Conservation (phyloP, 129 eudicot species). For the Pulicaria dysenterica region DNA sequence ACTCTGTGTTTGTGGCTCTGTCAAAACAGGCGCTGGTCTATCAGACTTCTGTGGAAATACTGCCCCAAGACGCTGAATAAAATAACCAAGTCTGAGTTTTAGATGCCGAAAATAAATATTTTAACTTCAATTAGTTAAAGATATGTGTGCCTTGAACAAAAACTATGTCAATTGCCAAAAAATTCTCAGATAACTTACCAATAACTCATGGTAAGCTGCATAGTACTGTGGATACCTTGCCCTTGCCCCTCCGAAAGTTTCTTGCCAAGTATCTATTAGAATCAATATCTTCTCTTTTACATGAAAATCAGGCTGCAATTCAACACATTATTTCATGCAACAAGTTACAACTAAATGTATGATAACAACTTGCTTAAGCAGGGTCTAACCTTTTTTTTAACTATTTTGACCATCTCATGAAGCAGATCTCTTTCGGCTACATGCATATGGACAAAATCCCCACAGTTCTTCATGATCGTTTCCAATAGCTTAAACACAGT, state of each 20-base stretch:
- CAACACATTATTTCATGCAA: constrained; percentile 23
- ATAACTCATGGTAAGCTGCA: constrained; percentile 84
- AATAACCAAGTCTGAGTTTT: neutral
- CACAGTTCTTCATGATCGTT: constrained; percentile 86
- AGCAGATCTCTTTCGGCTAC: constrained; percentile 90
- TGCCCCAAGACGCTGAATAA: constrained; percentile 82
- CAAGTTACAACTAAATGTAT: neutral
- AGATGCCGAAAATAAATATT: neutral
- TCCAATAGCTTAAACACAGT: constrained; percentile 62
- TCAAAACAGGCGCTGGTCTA: constrained; percentile 68
- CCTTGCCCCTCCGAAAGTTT: constrained; percentile 87
- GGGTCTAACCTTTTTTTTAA: constrained; percentile 65
- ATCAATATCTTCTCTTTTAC: constrained; percentile 88
- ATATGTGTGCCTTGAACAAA: neutral
- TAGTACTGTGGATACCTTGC: constrained; percentile 89
- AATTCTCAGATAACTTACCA: constrained; percentile 47
- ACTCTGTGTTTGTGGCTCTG: constrained; percentile 77
- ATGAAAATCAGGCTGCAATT: constrained; percentile 74
- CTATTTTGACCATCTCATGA: constrained; percentile 91
- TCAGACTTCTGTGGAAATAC: constrained; percentile 85
- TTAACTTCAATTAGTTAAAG: neutral
- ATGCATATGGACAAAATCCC: constrained; percentile 88
- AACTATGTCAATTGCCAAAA: too few species aligned
- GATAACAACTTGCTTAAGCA: constrained; percentile 5
- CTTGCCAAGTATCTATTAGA: constrained; percentile 95